These are phyloP conservation scores for Friedmanniomyces endolithicus DNA, from an alignment of 495 filamentous ascomycete genomes.

Conservation along the genomic window DNA sequence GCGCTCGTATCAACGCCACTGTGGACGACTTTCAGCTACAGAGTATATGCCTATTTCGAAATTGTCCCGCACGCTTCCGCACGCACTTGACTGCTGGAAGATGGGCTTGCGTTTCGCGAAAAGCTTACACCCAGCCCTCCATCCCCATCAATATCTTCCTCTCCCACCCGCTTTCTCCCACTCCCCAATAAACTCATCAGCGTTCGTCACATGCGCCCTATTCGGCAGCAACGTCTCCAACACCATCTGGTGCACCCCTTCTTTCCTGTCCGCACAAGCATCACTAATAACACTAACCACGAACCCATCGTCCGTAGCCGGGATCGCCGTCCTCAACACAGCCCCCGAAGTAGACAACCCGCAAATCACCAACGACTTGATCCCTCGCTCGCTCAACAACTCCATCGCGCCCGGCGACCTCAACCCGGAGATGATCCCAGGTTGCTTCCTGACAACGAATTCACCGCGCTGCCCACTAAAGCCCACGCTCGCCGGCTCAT, in stretches of 20 bases:
- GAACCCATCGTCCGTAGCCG: conserved; percentile 23
- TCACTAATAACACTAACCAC: conserved; percentile 25
- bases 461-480: conserved; percentile 12
- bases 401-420: conserved; percentile 25
- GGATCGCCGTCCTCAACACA: conserved; percentile 25
- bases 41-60: no score
- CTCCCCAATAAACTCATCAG: conserved; percentile 10
- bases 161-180: background rate
- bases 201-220: conserved; percentile 16
- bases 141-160: background rate
- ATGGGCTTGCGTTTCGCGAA: no score
- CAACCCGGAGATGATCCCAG: conserved; percentile 25
- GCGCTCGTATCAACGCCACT: no score
- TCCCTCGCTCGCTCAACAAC: conserved; percentile 21
- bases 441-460: conserved; percentile 21
- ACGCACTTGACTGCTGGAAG: no score
- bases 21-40: no score
- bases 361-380: conserved; percentile 23
- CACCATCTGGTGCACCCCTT: conserved; percentile 24
- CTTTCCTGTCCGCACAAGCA: conserved; percentile 23
- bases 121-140: background rate
- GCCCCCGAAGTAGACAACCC: conserved; percentile 27
- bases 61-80: no score
- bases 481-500: conserved; percentile 19
- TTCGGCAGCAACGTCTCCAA: conserved; percentile 17